A percentile compares a stretch with the other conserved stretches of the same genome.
phyloP scores from a whole-genome alignment of 495 filamentous ascomycete genomes.

The Neurospora sp. region DNA sequence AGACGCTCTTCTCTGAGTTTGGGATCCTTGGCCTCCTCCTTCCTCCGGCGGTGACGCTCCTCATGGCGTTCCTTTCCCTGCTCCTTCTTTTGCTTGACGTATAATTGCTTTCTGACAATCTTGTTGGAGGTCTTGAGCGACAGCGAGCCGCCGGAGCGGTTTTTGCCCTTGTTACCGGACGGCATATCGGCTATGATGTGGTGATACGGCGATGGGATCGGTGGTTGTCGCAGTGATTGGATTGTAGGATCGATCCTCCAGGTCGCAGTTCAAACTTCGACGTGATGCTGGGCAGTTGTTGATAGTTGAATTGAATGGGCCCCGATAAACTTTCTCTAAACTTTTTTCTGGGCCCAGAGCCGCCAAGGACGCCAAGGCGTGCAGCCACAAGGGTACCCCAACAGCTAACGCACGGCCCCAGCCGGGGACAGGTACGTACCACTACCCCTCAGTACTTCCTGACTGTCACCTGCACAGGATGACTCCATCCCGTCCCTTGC shows the following conservation, averaged over 20 bases:
- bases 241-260: not conserved
- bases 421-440: not conserved
- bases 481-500: not conserved
- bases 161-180: not conserved
- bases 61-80: conserved; percentile 63
- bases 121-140: conserved; percentile 50
- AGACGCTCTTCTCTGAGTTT: conserved; percentile 58
- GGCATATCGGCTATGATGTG: not conserved
- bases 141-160: conserved; percentile 14
- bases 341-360: not conserved
- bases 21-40: conserved; percentile 80
- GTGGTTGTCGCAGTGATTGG: not conserved
- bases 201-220: not conserved
- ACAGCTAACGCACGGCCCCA: not conserved
- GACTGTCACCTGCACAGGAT: not conserved
- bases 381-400: not conserved
- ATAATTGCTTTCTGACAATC: conserved; percentile 58
- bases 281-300: not conserved
- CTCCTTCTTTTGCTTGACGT: conserved; percentile 68
- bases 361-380: not conserved
- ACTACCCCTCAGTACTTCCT: not conserved
- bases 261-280: not conserved
- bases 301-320: not conserved
- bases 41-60: conserved; percentile 64
- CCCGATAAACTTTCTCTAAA: not conserved